Evolutionary conservation across 2,329 filamentous ascomycete genomes (phyloP).

Genomic region (Thermothelomyces thermophilus): DNA sequence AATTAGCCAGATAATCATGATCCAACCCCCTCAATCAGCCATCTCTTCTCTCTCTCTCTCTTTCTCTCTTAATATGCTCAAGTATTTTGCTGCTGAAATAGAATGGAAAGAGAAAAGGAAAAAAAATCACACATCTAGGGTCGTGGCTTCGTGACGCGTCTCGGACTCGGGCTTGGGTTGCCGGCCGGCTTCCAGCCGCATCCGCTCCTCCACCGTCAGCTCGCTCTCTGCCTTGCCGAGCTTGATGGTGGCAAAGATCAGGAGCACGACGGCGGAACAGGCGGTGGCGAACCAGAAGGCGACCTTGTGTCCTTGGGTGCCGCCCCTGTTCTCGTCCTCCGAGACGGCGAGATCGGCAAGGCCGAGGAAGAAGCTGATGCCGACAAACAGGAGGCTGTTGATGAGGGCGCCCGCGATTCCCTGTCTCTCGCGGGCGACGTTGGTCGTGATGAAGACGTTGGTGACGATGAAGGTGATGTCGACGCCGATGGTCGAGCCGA

Average conservation of each 20-base stretch:
- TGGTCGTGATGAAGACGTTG: conserved; percentile 72
- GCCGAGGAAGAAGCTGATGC: conserved; percentile 65
- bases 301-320: conserved; percentile 51
- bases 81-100: no score
- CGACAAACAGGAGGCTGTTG: conserved; percentile 64
- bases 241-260: conserved; percentile 50
- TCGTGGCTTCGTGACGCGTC: neutral
- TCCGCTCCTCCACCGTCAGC: conserved; percentile 24
- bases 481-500: conserved; percentile 63
- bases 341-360: conserved; percentile 60
- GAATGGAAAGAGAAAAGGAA: no score
- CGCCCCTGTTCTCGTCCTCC: conserved; percentile 38
- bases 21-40: no score
- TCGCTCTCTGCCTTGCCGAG: conserved; percentile 42
- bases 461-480: conserved; percentile 71
- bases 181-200: conserved; percentile 7
- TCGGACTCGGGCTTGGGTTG: neutral
- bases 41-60: no score
- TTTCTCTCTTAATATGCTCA: no score
- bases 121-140: no score
- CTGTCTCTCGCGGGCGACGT: conserved; percentile 58
- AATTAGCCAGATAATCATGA: no score
- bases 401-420: conserved; percentile 66
- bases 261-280: conserved; percentile 44
- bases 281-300: conserved; percentile 62